Base-by-base conservation (phyloP, 2,329 filamentous ascomycete species). In the Chrysosporium queenslandicum region DNA sequence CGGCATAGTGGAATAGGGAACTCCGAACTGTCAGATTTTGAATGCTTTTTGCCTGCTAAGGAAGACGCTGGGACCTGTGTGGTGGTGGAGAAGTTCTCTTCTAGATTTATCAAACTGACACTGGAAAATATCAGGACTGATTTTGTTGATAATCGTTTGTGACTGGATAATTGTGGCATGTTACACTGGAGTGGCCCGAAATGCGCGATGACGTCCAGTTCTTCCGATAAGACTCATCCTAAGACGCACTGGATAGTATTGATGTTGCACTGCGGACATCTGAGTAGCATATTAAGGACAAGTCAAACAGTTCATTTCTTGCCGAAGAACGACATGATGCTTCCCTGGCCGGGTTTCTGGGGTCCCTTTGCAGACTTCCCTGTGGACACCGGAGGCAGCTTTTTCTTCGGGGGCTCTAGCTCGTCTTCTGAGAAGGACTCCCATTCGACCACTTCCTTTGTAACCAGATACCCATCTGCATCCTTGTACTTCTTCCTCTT, bases 401-500 rank as follows among this genome's bases (percentile, higher is more conserved):
- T 72, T 11, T 76, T 74, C 20, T 71, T 66, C 5, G 73, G 68
- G 1, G 71, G 72, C 50, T 65, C 66, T 20, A 82, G 79, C 58
- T 95, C 89, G 58, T 94, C 89, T 65, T 96, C 90, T 0, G 88
- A 94, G 71, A 94, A 95, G 0, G 86, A 91, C 66, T 96, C 90
- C 90, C 90, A 96, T 0, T 77, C 84, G 0, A 79, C 71, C 63
- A 94, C 88, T 68, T 94, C 86, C 58, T 84, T 85, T 1, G 89
- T 95, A 29, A 95, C 90, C 55, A 96, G 77, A 66, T 94, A 96
- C 4, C 90, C 90, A 58, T 95, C 85, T 46, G 90, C 87, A 59
- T 96, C 90, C 66, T 89, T 84, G 52, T 85, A 78, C 41, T 85
- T 89, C 73, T 85, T 86, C 75, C 94, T 95, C 71, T 87, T 89